Base-by-base conservation (phyloP, 2,329 filamentous ascomycete genomes). In the Xylariaceae sp. region DNA sequence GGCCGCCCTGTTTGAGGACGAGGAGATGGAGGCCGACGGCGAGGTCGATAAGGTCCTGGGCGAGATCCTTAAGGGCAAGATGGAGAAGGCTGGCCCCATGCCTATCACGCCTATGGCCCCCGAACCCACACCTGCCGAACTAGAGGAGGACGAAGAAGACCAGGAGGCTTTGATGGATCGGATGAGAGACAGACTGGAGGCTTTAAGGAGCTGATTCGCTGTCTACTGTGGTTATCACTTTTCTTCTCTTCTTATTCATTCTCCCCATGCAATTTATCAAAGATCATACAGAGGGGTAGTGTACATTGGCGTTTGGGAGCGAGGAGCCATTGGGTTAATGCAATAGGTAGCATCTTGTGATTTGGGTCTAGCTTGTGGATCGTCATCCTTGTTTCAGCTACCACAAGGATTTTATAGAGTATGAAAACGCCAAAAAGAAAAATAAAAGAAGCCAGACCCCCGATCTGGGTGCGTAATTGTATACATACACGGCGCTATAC, bases 11-110 rank as follows among this genome's bases (percentile, higher is more conserved):
- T 81, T 89, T 55, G 84, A 88, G 56, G 89, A 89, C 58, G 79
- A 84, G 55, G 89, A 91, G 64, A 88, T 85, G 4, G 86, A 89
- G 70, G 85, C 80, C 1, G 85, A 88, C 68, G 76, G 74, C 26
- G 92, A 97, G 77, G 89, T 97, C 7, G 91, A 97, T 67, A 95
- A 92, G 79, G 86, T 97, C 9, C 76, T 99, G 30, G 86, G 89
- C 2, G 94, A 97, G 76, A 86, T 99, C 43, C 75, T 99, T 59
- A 91, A 91, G 73, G 89, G 91, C 65, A 85, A 82, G 67, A 79
- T 91, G 68, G 85, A 86, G 59, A 86, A 88, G 68, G 80, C 80
- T 9, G 71, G 76, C 51, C 80, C 76, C 56, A 62, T 80, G 61
- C 79, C 79, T 5, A 78, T 74, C 6, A 77, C 80, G 53, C 82